A percentile compares a stretch with the other conserved stretches of the same genome.
These are phyloP conservation scores for Phytopythium kandeliae DNA, from an alignment of 352 stramenopile species.

Conservation along the genomic window DNA sequence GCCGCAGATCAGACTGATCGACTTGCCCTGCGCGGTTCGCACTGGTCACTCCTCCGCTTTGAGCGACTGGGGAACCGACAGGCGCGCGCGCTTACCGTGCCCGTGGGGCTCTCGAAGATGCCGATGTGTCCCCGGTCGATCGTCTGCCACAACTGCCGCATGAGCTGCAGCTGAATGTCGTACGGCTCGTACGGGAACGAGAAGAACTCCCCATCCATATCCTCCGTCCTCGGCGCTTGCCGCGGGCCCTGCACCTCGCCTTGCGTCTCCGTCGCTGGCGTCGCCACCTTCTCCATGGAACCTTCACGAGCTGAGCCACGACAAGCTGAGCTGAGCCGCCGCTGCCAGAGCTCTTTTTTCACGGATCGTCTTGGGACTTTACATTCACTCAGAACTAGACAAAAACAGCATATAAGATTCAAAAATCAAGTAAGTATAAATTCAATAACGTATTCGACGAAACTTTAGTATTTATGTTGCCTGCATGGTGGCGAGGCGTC, in stretches of 20 bases:
- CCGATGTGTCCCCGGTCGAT: constrained; percentile 80
- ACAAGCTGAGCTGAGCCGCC: no score
- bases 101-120: constrained; percentile 92
- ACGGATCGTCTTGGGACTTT: no score
- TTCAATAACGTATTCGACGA: no score
- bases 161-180: constrained; percentile 86
- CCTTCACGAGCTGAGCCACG: no score
- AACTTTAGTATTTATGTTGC: no score
- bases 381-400: no score
- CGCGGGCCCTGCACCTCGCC: not conserved
- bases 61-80: not conserved
- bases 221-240: not conserved
- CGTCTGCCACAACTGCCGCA: constrained; percentile 80
- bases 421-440: no score
- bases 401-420: no score
- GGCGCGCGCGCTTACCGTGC: constrained; percentile 40
- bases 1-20: constrained; percentile 89
- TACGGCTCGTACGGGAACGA: constrained; percentile 90
- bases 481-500: no score
- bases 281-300: not conserved
- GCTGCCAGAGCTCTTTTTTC: no score
- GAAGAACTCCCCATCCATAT: constrained; percentile 60
- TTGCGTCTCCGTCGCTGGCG: not conserved
- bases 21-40: constrained; percentile 65
- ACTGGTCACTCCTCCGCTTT: not conserved